Base-by-base conservation (phyloP, 208 protist genomes). In the Trypanosoma conorhini region DNA sequence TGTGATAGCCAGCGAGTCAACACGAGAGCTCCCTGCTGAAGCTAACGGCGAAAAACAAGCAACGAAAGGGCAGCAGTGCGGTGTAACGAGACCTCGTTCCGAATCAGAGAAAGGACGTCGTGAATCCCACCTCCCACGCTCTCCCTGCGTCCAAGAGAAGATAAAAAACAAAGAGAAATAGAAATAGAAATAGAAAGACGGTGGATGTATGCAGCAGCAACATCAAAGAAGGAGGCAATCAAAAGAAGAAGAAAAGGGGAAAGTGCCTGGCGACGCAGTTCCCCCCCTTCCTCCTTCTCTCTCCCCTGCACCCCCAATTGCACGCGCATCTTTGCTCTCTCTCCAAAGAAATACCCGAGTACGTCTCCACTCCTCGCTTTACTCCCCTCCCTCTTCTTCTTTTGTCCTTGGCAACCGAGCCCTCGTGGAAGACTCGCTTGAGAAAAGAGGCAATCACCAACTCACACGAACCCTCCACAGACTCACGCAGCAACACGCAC, bases 221-320 rank as follows among this genome's bases (percentile, higher is more conserved):
- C 22, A 61, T 7, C 28, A 54, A 74, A 31, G 33, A 57, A 63
- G 51, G 51, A 51, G n/a, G 24, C 40, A 62, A 62, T 46, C n/a
- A 46, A 46, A 62, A 46, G 46, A 48, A 62, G 1, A 62, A 46
- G 10, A 58, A 58, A 58, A 58, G 13, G 5, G 15, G 33, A 58
- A 58, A 58, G 13, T 12, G 13, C 28, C 7, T 13, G 33, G 33
- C n/a, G 15, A 58, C 10, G 10, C 5, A 4, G 33, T 35, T 1
- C 5, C 5, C 28, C 33, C 3, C 21, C 48, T 52, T 52, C 5
- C 48, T 17, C 21, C 48, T 5, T 52, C n/a, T 52, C 48, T 21
- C n/a, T 52, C 3, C 21, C 21, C n/a, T n/a, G n/a, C n/a, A n/a
- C n/a, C n/a, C n/a, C n/a, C n/a, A n/a, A n/a, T n/a, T n/a, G n/a